Evolutionary conservation across 139 green algal species (phyloP).

Genomic region (Mesotaenium endlicherianum): DNA sequence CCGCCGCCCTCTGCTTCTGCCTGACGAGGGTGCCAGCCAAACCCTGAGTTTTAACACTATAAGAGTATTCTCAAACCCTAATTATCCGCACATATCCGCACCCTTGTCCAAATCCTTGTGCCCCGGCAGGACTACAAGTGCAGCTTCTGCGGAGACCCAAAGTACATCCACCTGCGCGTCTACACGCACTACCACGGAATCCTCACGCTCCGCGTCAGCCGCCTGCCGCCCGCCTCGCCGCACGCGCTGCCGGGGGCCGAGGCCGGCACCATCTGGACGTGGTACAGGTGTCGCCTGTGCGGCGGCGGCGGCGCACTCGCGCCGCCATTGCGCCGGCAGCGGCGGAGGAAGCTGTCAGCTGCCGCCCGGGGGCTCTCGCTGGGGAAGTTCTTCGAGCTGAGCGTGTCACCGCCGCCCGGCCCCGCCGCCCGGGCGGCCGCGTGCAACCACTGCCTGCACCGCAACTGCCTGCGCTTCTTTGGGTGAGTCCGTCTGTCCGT

Average conservation of each 20-base stretch:
- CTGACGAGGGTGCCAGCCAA: no score
- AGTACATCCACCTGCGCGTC: conserved; percentile 8
- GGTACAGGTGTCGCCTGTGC: conserved; percentile 41
- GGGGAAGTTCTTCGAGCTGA: conserved; percentile 52
- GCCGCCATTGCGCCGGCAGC: no score
- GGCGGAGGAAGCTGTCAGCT: conserved; percentile 42
- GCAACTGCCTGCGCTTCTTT: conserved; percentile 49
- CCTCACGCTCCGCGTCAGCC: conserved; percentile 37
- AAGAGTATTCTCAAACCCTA: no score
- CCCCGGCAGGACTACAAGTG: conserved; percentile 11
- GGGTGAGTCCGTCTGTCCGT: conserved; percentile 14
- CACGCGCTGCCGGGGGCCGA: neutral
- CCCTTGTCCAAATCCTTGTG: neutral
- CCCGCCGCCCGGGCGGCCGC: neutral
- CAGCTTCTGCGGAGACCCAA: neutral
- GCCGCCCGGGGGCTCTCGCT: conserved; percentile 38
- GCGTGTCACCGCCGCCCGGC: conserved; percentile 35
- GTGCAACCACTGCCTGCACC: conserved; percentile 48
- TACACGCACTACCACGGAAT: conserved; percentile 32
- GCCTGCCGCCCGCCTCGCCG: no score
- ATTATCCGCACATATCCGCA: no score
- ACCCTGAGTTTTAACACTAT: no score
- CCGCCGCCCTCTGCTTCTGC: neutral
- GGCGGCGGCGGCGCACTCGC: neutral
- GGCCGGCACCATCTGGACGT: conserved; percentile 47